phyloP scores from a whole-genome alignment of 176 grass and related monocot genomes.

The Oryza brachyantha region DNA sequence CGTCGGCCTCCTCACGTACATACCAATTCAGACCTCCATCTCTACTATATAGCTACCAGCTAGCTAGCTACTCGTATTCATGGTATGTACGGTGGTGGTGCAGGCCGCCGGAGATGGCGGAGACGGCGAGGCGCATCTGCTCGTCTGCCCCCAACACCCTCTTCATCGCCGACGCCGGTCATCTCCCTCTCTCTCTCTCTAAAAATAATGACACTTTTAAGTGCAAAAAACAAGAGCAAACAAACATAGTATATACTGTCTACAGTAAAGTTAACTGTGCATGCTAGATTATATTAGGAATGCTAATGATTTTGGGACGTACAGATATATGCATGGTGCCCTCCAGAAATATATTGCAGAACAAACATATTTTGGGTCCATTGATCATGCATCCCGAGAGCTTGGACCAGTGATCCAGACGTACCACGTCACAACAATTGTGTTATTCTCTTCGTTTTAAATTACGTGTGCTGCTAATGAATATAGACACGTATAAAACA shows the following conservation, averaged over 20 bases:
- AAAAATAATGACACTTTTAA: background rate
- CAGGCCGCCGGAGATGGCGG: conserved; percentile 53
- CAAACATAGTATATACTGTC: no score
- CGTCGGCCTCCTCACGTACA: conserved; percentile 52
- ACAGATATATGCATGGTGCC: background rate
- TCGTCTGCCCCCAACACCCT: conserved; percentile 11
- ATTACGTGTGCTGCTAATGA: no score
- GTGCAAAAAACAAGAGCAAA: background rate
- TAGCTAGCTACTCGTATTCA: no score
- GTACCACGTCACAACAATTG: no score
- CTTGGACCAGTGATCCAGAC: no score
- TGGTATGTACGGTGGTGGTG: background rate
- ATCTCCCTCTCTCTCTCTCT: background rate
- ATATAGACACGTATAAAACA: no score
- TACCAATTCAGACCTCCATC: no score
- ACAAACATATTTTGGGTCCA: no score
- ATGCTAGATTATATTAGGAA: background rate
- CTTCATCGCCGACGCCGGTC: conserved; percentile 46
- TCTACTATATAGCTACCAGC: no score
- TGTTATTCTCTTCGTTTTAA: no score
- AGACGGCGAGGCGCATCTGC: conserved; percentile 34
- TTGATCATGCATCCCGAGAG: no score
- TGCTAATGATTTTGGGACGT: background rate
- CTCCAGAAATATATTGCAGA: no score
- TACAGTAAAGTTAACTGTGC: background rate